These are phyloP conservation scores for Sphagnum tenellum DNA, from an alignment of 225 moss, liverwort and hornwort genomes.

Conservation along the genomic window DNA sequence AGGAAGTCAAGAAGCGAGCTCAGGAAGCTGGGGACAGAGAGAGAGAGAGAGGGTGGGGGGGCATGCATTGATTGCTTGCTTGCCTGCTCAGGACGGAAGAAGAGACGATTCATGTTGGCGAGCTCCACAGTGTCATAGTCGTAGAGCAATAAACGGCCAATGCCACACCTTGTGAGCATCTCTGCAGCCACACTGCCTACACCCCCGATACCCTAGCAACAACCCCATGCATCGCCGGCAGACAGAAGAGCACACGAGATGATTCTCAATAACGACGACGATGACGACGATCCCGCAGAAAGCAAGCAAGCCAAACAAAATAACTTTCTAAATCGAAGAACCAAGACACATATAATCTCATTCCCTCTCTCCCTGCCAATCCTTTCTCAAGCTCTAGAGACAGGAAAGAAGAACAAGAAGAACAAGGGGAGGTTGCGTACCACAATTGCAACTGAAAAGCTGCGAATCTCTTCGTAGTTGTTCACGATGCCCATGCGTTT, in stretches of 20 bases:
- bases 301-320: no score
- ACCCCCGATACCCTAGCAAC: constrained; percentile 75
- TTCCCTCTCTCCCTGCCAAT: no score
- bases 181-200: constrained; percentile 99
- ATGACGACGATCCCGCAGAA: no score
- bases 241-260: neutral
- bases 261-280: neutral
- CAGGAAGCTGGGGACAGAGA: no score
- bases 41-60: no score
- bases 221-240: neutral
- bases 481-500: constrained; percentile 98
- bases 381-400: neutral
- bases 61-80: neutral
- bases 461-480: constrained; percentile 87
- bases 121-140: constrained; percentile 99
- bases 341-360: no score
- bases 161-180: constrained; percentile 97
- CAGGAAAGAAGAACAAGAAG: neutral
- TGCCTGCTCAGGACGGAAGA: constrained; percentile 97
- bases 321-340: no score
- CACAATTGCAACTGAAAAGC: constrained; percentile 91
- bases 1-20: no score
- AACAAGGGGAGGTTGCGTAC: constrained; percentile 16
- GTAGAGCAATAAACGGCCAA: constrained; percentile 88
- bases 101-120: constrained; percentile 98